phyloP scores from a whole-genome alignment of 73 alveolate genomes.

The Paramecium primaurelia region DNA sequence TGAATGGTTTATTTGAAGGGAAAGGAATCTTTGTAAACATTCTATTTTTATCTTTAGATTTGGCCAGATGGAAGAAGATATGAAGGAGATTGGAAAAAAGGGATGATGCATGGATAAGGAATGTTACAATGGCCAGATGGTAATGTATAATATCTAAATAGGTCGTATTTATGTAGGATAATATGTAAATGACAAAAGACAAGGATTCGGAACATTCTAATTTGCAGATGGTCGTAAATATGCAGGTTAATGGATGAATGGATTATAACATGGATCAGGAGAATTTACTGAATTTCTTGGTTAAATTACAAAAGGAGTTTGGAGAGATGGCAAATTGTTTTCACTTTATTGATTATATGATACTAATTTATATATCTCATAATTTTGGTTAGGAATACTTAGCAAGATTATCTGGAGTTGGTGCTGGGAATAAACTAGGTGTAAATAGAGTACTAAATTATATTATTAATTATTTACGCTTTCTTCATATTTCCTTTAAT shows the following conservation, averaged over 20 bases:
- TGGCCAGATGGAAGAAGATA: conserved; percentile 50
- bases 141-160: not conserved
- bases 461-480: conserved; percentile 72
- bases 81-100: conserved; percentile 22
- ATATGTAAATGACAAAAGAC: conserved; percentile 6
- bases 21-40: not conserved
- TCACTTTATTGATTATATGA: not conserved
- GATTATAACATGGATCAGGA: conserved; percentile 45
- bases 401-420: conserved; percentile 80
- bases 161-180: conserved; percentile 21
- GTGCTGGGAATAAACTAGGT: conserved; percentile 90
- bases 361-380: conserved; percentile 53
- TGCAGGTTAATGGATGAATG: conserved; percentile 26
- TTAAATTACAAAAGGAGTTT: conserved; percentile 5
- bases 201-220: conserved; percentile 35
- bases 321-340: conserved; percentile 53
- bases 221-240: conserved; percentile 47
- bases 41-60: not conserved
- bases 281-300: not conserved
- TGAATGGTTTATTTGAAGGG: conserved; percentile 28
- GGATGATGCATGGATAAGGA: conserved; percentile 47
- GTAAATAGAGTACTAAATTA: conserved; percentile 38
- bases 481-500: conserved; percentile 84
- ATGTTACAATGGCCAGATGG: conserved; percentile 15
- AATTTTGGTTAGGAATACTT: conserved; percentile 76